phyloP scores from a whole-genome alignment of 1,284 basidiomycete genomes.

The Cryptococcus depauperatus region DNA sequence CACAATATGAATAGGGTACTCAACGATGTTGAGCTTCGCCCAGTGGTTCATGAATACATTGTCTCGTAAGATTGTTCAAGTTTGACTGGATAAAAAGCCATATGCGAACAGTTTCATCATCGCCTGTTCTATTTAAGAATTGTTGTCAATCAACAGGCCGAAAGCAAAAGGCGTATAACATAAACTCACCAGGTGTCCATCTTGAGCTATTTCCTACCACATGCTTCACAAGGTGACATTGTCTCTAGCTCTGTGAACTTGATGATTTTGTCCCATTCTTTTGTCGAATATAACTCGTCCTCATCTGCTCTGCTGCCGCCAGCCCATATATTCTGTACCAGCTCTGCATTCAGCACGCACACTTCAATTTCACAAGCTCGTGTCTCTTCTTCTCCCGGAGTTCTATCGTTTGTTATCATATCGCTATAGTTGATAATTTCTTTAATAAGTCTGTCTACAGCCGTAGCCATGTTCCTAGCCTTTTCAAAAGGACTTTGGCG shows the following conservation, averaged over 20 bases:
- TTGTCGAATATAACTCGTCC: not conserved
- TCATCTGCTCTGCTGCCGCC: constrained; percentile 1
- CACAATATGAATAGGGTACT: no score
- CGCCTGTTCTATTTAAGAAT: no score
- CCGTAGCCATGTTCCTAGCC: not conserved
- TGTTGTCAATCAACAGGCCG: no score
- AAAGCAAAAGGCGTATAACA: no score
- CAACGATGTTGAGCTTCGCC: no score
- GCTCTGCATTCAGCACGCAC: not conserved
- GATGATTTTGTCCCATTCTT: not conserved
- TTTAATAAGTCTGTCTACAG: not conserved
- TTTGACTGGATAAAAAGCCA: no score
- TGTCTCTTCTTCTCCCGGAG: not conserved
- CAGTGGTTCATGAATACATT: no score
- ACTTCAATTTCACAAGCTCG: not conserved
- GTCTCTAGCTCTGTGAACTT: not conserved
- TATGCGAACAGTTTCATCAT: no score
- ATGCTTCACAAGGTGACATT: not conserved
- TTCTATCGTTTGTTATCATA: not conserved
- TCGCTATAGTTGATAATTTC: not conserved
- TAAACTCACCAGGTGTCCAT: no score
- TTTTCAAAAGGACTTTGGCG: not conserved
- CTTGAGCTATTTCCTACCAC: not conserved
- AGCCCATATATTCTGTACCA: not conserved
- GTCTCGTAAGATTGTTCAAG: no score